Conservation (phyloP, 2,329 filamentous ascomycete species). For the Aspergillus clavatus region DNA sequence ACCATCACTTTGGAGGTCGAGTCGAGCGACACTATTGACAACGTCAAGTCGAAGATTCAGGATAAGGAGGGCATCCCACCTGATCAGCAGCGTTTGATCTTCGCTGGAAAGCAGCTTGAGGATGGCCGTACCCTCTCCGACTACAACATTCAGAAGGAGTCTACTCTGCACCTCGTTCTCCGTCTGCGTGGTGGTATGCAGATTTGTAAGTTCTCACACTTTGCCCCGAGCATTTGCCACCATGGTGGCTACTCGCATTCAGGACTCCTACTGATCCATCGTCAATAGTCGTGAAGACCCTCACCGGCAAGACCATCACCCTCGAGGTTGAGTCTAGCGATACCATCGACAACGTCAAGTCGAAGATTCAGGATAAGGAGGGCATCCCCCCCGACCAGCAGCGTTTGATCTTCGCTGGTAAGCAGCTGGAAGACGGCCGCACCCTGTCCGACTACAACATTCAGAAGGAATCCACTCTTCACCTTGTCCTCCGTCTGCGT, state of each 20-base stretch:
- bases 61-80: constrained; percentile 58
- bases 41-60: constrained; percentile 56
- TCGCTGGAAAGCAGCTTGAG: constrained; percentile 55
- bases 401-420: constrained; percentile 91
- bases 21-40: constrained; percentile 48
- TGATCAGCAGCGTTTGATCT: constrained; percentile 56
- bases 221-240: constrained; percentile 4
- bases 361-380: constrained; percentile 97
- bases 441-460: constrained; percentile 93
- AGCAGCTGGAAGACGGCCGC: constrained; percentile 92
- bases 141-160: constrained; percentile 57
- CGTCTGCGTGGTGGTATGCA: constrained; percentile 63
- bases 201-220: constrained; percentile 51
- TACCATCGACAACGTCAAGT: constrained; percentile 95
- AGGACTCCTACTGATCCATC: neutral
- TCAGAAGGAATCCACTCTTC: constrained; percentile 84
- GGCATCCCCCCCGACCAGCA: constrained; percentile 95
- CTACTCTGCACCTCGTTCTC: constrained; percentile 69
- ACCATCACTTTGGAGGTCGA: constrained; percentile 50
- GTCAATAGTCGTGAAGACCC: constrained; percentile 52
- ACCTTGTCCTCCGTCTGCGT: constrained; percentile 79
- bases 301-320: constrained; percentile 62
- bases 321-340: constrained; percentile 67
- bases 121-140: constrained; percentile 53
- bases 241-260: constrained; percentile 4